Evolutionary conservation across 1,284 basidiomycete genomes (phyloP), one percentile per base, ranked within the genome.

Genomic region (Rhodotorula sp.): DNA sequence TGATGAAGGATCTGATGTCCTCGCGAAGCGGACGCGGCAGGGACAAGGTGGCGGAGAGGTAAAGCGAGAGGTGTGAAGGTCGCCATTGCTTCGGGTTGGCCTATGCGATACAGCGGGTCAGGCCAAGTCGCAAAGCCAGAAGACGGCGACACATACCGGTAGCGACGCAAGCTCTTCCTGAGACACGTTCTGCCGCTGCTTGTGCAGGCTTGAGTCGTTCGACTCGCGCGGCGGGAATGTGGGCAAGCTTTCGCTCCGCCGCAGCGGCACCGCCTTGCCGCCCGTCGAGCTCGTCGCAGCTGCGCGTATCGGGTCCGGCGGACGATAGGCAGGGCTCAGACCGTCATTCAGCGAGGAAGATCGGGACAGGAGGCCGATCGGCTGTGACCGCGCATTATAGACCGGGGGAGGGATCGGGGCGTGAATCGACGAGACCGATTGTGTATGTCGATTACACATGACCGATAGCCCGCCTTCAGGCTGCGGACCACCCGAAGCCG

Each of bases 1-100:
- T 66, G 47, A 78, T 69, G 60, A 77, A 77, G 18, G 70, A 34
- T 23, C 69, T 72, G 34, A 78, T 72, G 67, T 78, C 77, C 48
- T 47, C 47, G 43, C 60, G 55, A 19, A 68, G 8, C 15, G 64
- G 68, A 16, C 66, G 64, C 34, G 70, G 63, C 10, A 71, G 60
- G 12, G 55, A 57, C 38, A 76, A 70, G 10, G 52, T 45, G 43
- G 68, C 50, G 12, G 74, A 58, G 26, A 76, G 61, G 64, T 76
- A 74, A 48, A 71, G 54, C 26, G 74, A 63, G 43, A 76, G 66
- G 34, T 76, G 74, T 15, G 74, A 74, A 0, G 74, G 74, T 2
- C 71, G 62, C 74, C 74, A 76, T 19, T 68, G 28, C 21, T 72
- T 74, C 2, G 72, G 72, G 49, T 73, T 70, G 14, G 67, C 62